Evolutionary conservation across 129 eudicot genomes (phyloP), one percentile per base, ranked within the genome.

Genomic region (Escallonia herrerae): DNA sequence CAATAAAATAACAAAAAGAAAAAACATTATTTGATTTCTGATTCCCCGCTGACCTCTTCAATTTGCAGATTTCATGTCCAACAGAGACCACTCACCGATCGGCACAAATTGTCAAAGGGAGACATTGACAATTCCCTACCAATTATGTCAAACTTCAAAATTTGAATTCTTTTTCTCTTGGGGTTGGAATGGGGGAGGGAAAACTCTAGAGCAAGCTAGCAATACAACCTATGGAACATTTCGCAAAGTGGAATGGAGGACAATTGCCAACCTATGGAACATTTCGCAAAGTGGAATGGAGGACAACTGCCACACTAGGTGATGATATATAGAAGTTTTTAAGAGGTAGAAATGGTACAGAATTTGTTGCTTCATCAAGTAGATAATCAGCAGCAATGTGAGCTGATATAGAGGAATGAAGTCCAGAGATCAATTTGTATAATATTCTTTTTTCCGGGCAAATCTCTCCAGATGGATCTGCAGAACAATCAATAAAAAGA

Each of bases 371-470:
- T 81, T 84, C 90, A 68, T 84, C 82, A 43, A 80, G 81, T n/a
- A 84, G 84, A 76, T 84, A 84, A 55, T 81, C 86, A 43, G 90
- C 67, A 13, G 81, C 90, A 13, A 84, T 84, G 68, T 84, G 90
- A 52, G 78, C 65, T 43, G 90, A 84, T 51, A 84, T 84, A 33
- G 90, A 84, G 66, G 90, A 65, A 63, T 84, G 90, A 43, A 84
- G 79, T 49, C 90, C 90, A 8, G 90, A 84, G 67, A 84, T 84
- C 59, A 84, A 49, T 72, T 84, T 84, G 81, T 77, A 84, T 56
- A 84, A 65, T 38, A 81, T 68, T 67, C 71, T 84, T 76, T 78
- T 77, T 86, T 84, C 90, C 51, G 40, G 86, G 52, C 86, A 81
- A 56, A 66, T 53, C 62, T 84, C 86, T 61, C 83, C 84, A 15